phyloP scores from a whole-genome alignment of 768 basidiomycete species.

The Gloeophyllum trabeum region DNA sequence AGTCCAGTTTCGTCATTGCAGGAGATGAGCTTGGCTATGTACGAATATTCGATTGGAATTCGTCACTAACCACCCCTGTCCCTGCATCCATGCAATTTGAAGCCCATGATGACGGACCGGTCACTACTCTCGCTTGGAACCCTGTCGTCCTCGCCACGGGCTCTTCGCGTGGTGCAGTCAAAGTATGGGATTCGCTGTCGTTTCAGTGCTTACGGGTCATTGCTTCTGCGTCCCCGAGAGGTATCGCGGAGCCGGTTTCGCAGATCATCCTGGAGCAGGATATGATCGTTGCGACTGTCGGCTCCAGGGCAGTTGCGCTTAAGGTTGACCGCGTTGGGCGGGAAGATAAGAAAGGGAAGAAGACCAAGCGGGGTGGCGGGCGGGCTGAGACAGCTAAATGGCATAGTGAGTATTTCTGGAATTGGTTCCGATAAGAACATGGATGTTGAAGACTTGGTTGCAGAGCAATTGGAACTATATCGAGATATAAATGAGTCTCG shows the following conservation, averaged over 20 bases:
- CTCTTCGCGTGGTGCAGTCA: slow-evolving; percentile 45
- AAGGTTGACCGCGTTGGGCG: slow-evolving; percentile 37
- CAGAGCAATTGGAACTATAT: slow-evolving; percentile 56
- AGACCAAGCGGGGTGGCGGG: slow-evolving; percentile 9
- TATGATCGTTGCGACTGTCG: slow-evolving; percentile 46
- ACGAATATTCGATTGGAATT: slow-evolving; percentile 45
- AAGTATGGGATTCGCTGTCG: slow-evolving; percentile 57
- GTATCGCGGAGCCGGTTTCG: slow-evolving; percentile 31
- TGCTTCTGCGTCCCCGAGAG: slow-evolving; percentile 15
- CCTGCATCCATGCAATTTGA: slow-evolving; percentile 39
- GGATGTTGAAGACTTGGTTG: background rate
- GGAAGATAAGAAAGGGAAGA: slow-evolving; percentile 22
- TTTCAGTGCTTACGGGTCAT: slow-evolving; percentile 37
- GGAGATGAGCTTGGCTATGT: slow-evolving; percentile 61
- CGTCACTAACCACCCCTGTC: slow-evolving; percentile 7
- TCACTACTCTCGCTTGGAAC: slow-evolving; percentile 57
- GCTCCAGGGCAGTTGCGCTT: slow-evolving; percentile 58
- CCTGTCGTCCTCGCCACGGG: slow-evolving; percentile 53
- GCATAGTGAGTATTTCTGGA: slow-evolving; percentile 20
- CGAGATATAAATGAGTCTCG: slow-evolving; percentile 52
- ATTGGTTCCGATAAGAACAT: background rate
- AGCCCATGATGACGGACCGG: slow-evolving; percentile 54
- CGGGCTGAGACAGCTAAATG: slow-evolving; percentile 18
- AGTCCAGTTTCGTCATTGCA: slow-evolving; percentile 40
- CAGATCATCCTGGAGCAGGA: slow-evolving; percentile 49